Conservation (phyloP, 306 rosid genomes). For the Acacia crassicarpa region DNA sequence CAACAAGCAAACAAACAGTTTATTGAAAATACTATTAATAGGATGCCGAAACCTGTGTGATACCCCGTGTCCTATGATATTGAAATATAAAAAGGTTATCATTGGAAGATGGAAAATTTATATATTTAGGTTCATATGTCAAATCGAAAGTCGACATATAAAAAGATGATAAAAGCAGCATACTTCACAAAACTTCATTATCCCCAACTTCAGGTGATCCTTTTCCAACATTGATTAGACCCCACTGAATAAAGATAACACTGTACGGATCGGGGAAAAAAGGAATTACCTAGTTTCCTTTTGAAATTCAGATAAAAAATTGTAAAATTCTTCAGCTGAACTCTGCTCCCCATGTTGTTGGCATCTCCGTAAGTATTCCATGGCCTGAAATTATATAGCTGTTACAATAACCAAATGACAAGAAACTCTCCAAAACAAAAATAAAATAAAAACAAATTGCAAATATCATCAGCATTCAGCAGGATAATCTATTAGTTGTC, state of each 20-base stretch:
- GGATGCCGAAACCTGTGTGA: no score
- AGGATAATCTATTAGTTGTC: conserved; percentile 4
- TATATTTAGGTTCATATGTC: not conserved
- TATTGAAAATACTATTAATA: no score
- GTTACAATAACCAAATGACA: conserved; percentile 18
- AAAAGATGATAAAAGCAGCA: not conserved
- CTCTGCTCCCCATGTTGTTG: conserved; percentile 62
- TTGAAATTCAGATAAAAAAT: conserved; percentile 75
- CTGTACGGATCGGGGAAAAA: not conserved
- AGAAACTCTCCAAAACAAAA: not conserved
- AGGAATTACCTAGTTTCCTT: conserved; percentile 68
- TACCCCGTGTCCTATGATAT: no score
- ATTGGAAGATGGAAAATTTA: no score
- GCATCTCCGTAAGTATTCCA: conserved; percentile 77
- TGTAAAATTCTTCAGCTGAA: conserved; percentile 63
- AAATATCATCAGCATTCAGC: not conserved
- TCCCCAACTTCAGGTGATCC: not conserved
- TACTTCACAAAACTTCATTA: not conserved
- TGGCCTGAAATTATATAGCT: conserved; percentile 62
- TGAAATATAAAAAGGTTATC: no score
- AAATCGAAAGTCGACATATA: not conserved
- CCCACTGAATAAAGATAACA: not conserved
- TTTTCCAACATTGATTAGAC: not conserved
- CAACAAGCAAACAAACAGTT: no score
- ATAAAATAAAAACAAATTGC: not conserved